Conservation (phyloP, 1,284 basidiomycete genomes). For the Irpex lacteus region DNA sequence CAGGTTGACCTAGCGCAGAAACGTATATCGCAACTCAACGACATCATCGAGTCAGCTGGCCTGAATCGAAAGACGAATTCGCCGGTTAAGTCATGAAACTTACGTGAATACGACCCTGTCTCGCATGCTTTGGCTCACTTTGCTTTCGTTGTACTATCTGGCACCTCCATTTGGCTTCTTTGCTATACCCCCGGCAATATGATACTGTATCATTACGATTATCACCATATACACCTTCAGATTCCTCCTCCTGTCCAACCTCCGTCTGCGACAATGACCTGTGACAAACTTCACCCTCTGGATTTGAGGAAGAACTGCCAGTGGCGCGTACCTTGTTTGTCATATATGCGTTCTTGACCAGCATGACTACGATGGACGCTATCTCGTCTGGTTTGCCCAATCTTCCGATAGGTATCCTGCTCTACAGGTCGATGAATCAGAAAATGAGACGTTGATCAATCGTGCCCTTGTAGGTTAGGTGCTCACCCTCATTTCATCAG, state of each 20-base stretch:
- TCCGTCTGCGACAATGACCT: conserved; percentile 30
- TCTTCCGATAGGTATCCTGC: conserved; percentile 47
- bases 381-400: conserved; percentile 50
- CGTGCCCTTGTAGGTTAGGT: too few relatives aligned
- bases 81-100: conserved; percentile 6
- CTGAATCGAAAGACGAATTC: conserved; percentile 31
- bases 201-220: conserved; percentile 14
- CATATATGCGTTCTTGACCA: conserved; percentile 50
- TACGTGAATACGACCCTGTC: neutral
- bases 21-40: conserved; percentile 61
- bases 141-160: neutral
- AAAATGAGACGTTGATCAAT: neutral
- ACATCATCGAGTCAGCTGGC: conserved; percentile 51
- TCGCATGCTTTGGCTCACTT: conserved; percentile 1
- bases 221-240: neutral
- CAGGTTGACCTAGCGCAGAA: conserved; percentile 72
- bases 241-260: conserved; percentile 26
- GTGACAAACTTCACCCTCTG: neutral
- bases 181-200: conserved; percentile 6
- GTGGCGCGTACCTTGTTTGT: conserved; percentile 46
- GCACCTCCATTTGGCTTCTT: neutral
- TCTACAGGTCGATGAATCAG: conserved; percentile 24
- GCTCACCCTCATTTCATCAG: conserved; percentile 31
- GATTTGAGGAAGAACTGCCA: neutral
- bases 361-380: conserved; percentile 45